Evolutionary conservation across 371 early-diverging fungal genomes (phyloP).

Genomic region (Dinochytrium kinnereticum): DNA sequence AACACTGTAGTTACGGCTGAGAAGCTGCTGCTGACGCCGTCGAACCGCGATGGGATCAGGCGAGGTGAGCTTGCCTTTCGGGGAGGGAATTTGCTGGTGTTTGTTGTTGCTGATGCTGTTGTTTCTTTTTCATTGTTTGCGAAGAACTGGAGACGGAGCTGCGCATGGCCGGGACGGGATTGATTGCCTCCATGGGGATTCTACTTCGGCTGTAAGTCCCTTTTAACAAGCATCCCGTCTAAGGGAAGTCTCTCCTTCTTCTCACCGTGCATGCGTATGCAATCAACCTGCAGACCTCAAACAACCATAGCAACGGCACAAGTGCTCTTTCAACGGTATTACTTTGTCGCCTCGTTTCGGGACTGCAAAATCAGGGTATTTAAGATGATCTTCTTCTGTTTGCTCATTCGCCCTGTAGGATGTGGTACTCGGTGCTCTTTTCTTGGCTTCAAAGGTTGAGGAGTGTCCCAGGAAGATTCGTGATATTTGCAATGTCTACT

Average conservation of each 20-base stretch:
- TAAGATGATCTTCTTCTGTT: not conserved
- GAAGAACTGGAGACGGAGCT: conserved; percentile 74
- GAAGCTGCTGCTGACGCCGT: not conserved
- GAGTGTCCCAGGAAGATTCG: conserved; percentile 78
- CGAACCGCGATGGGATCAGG: conserved; percentile 4
- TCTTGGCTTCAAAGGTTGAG: conserved; percentile 90
- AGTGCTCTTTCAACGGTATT: conserved; percentile 92
- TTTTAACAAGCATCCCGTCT: no score
- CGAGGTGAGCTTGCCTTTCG: not conserved
- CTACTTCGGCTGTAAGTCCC: conserved; percentile 75
- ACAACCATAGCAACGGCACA: conserved; percentile 95
- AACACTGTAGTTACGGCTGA: not conserved
- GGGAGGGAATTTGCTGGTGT: not conserved
- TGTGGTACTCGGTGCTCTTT: conserved; percentile 82
- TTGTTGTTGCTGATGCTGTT: not conserved
- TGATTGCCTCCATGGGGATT: conserved; percentile 86
- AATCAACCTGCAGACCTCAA: conserved; percentile 73
- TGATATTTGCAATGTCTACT: conserved; percentile 79
- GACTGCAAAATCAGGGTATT: conserved; percentile 71
- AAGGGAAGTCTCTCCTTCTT: no score
- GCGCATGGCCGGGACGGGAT: conserved; percentile 76
- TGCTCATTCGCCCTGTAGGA: conserved; percentile 54
- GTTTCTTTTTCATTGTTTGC: no score
- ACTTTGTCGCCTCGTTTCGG: conserved; percentile 75
- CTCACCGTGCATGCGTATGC: not conserved